Evolutionary conservation across 108 stramenopile genomes (phyloP).

Genomic region (Skeletonema potamos): DNA sequence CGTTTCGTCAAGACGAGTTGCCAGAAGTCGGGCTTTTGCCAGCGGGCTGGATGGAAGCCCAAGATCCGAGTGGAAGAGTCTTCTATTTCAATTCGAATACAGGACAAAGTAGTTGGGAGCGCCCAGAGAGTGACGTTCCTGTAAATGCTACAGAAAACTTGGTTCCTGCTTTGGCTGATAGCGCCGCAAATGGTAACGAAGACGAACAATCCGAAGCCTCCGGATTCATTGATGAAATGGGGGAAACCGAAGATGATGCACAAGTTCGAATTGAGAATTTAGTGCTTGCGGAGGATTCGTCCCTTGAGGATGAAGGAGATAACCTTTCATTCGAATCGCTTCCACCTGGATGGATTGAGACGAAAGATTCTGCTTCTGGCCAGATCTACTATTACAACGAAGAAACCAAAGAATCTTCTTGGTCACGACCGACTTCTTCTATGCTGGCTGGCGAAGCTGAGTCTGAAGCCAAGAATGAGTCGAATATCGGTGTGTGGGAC

Average conservation of each 20-base stretch:
- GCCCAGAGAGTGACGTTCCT: constrained; percentile 15
- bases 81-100: constrained; percentile 54
- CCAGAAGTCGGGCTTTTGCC: constrained; percentile 22
- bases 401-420: constrained; percentile 32
- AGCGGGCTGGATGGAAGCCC: constrained; percentile 58
- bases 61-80: constrained; percentile 44
- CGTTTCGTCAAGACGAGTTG: not conserved
- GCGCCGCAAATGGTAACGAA: not conserved
- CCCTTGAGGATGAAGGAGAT: not conserved
- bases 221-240: not conserved
- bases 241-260: not conserved
- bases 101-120: constrained; percentile 50
- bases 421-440: constrained; percentile 22
- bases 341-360: constrained; percentile 49
- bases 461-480: not conserved
- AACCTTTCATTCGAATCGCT: constrained; percentile 16
- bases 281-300: not conserved
- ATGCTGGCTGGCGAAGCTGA: not conserved
- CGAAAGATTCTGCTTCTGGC: constrained; percentile 44
- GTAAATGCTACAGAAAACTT: not conserved
- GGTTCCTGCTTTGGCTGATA: not conserved
- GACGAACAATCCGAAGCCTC: not conserved
- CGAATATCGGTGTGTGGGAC: not conserved
- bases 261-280: not conserved
- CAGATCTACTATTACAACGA: constrained; percentile 60